A percentile compares a stretch with the other conserved stretches of the same genome.
Evolutionary conservation across 2,329 filamentous ascomycete genomes (phyloP).

Genomic region (Fusarium piperis): DNA sequence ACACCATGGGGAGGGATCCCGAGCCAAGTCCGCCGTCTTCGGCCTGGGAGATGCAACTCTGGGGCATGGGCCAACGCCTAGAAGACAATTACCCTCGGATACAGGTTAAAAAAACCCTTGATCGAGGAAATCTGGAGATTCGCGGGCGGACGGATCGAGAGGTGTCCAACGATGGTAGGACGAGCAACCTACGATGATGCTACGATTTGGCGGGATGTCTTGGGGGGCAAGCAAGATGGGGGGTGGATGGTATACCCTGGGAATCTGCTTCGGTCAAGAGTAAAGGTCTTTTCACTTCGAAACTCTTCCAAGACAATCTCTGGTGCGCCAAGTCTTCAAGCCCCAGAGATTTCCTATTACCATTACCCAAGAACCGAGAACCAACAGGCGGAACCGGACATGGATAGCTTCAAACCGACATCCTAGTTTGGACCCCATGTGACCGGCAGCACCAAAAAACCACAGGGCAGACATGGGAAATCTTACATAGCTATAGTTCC

Average conservation of each 20-base stretch:
- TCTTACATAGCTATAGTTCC: slow-evolving; percentile 3
- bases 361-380: not conserved
- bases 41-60: not conserved
- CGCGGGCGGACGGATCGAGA: not conserved
- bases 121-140: not conserved
- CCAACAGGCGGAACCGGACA: not conserved
- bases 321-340: not conserved
- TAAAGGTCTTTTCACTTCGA: not conserved
- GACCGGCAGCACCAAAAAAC: not conserved
- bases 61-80: not conserved
- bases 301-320: not conserved
- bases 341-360: not conserved
- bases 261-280: not conserved
- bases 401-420: not conserved
- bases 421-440: not conserved
- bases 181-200: not conserved
- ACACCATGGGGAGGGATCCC: not conserved
- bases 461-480: slow-evolving; percentile 5
- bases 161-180: not conserved
- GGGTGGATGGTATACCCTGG: not conserved
- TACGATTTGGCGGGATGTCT: not conserved
- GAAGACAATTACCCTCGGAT: not conserved
- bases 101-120: not conserved
- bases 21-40: not conserved
- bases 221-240: not conserved